Evolutionary conservation across 2,329 filamentous ascomycete species (phyloP).

Genomic region (Monilinia fructicola): DNA sequence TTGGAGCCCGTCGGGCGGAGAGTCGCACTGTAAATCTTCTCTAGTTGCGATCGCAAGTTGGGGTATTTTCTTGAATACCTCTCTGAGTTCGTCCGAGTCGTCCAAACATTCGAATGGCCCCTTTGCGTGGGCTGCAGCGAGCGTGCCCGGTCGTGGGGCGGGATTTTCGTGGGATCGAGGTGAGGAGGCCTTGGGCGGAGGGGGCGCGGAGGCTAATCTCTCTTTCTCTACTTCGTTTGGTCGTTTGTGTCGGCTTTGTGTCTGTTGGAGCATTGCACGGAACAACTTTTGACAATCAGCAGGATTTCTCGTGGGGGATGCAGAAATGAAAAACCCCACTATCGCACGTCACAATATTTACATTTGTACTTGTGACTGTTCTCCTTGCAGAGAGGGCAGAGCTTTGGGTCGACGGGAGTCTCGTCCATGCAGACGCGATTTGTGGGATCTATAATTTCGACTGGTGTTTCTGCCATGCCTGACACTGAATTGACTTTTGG

Average conservation of each 20-base stretch:
- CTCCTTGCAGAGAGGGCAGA: slow-evolving; percentile 56
- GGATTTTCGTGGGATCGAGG: neutral
- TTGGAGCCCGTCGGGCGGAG: slow-evolving; percentile 44
- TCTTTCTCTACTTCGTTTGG: slow-evolving; percentile 10
- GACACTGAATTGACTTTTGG: neutral
- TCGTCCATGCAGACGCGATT: slow-evolving; percentile 6
- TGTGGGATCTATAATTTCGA: neutral
- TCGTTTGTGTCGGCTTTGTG: slow-evolving; percentile 45
- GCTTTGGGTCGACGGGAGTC: slow-evolving; percentile 28
- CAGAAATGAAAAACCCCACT: slow-evolving; percentile 50
- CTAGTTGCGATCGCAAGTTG: slow-evolving; percentile 48
- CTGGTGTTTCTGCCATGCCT: neutral
- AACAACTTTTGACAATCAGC: slow-evolving; percentile 50
- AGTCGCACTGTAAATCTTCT: slow-evolving; percentile 51
- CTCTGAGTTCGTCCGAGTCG: slow-evolving; percentile 49
- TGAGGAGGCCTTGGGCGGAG: slow-evolving; percentile 22
- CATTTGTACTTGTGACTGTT: slow-evolving; percentile 62
- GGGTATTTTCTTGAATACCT: slow-evolving; percentile 56
- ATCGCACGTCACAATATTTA: slow-evolving; percentile 56
- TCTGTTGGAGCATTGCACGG: slow-evolving; percentile 55
- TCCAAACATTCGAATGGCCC: slow-evolving; percentile 55
- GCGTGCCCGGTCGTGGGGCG: slow-evolving; percentile 29
- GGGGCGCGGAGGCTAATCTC: slow-evolving; percentile 25
- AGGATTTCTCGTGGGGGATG: neutral
- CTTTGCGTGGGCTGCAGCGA: slow-evolving; percentile 29